phyloP scores from a whole-genome alignment of 495 filamentous ascomycete genomes.

The Tuber borchii region DNA sequence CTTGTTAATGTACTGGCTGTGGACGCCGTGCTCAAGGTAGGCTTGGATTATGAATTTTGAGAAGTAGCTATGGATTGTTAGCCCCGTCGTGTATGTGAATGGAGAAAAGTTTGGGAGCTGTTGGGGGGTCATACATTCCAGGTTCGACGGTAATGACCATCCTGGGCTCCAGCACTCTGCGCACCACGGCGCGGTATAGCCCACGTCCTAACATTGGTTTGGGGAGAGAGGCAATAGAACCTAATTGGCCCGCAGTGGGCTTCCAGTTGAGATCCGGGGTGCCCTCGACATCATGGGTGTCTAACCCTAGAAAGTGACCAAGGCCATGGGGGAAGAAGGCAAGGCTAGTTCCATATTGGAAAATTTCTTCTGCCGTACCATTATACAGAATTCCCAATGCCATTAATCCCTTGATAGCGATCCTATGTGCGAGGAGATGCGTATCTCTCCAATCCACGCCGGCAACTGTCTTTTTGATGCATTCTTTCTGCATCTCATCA shows the following conservation, averaged over 20 bases:
- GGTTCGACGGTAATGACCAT: constrained; percentile 87
- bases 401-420: constrained; percentile 65
- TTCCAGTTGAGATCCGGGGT: constrained; percentile 47
- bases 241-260: constrained; percentile 8
- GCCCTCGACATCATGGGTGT: constrained; percentile 74
- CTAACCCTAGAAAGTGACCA: constrained; percentile 82
- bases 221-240: constrained; percentile 25
- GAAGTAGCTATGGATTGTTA: constrained; percentile 51
- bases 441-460: constrained; percentile 63
- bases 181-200: constrained; percentile 33
- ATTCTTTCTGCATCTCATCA: constrained; percentile 72
- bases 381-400: constrained; percentile 59
- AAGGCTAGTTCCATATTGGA: constrained; percentile 58
- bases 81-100: neutral
- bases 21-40: constrained; percentile 54
- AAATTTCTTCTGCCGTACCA: constrained; percentile 59
- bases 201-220: constrained; percentile 28
- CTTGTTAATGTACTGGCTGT: constrained; percentile 66
- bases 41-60: constrained; percentile 56
- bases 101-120: neutral
- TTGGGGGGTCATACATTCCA: constrained; percentile 55
- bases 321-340: constrained; percentile 91
- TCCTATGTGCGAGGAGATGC: constrained; percentile 62
- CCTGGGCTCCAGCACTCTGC: constrained; percentile 53
- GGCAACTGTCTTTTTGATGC: constrained; percentile 59